phyloP scores from a whole-genome alignment of 345 rosid genomes.

The Capsella bursapastoris region DNA sequence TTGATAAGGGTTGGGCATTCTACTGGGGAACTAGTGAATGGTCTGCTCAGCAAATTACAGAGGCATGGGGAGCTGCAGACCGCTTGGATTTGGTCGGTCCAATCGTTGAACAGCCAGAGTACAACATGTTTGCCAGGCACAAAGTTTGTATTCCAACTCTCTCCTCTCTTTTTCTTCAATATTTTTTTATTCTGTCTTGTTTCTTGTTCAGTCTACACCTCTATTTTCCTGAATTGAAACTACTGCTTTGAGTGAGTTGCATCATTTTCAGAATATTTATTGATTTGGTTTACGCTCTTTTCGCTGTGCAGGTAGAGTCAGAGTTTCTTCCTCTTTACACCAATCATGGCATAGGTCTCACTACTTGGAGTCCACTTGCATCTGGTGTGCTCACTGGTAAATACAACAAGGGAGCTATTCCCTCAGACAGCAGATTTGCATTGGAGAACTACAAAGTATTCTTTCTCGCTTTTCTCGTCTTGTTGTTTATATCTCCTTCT shows the following conservation, averaged over 20 bases:
- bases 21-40: constrained; percentile 99
- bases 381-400: constrained; percentile 99
- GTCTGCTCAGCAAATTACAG: constrained; percentile 97
- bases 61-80: constrained; percentile 93
- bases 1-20: constrained; percentile 98
- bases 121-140: constrained; percentile 86
- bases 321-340: constrained; percentile 85
- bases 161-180: not conserved
- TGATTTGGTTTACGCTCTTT: not conserved
- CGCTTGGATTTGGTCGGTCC: constrained; percentile 91
- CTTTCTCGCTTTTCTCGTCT: not conserved
- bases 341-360: constrained; percentile 90
- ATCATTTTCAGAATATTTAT: not conserved
- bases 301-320: constrained; percentile 71
- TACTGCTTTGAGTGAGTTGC: not conserved
- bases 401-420: constrained; percentile 83
- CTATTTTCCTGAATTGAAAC: not conserved
- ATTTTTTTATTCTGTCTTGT: not conserved
- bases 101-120: constrained; percentile 96
- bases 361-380: constrained; percentile 99
- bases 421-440: constrained; percentile 91
- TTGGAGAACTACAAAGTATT: constrained; percentile 90
- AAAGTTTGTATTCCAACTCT: constrained; percentile 53
- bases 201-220: not conserved
- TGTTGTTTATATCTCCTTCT: not conserved